phyloP scores from a whole-genome alignment of 2,329 filamentous ascomycete genomes.

The Pyrenophora tritici-repentis region DNA sequence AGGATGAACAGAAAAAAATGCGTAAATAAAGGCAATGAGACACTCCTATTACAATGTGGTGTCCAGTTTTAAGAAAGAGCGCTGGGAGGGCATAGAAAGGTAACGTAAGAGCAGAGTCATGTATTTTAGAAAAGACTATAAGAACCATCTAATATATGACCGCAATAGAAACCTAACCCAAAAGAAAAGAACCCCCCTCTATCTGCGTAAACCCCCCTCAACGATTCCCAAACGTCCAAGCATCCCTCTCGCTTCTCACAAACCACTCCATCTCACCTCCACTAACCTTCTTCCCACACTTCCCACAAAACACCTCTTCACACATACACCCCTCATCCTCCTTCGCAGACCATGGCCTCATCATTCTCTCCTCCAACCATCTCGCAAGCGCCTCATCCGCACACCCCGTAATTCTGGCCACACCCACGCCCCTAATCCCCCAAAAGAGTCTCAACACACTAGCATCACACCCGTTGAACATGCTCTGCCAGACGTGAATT shows the following conservation, averaged over 20 bases:
- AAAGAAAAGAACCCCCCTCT: too few relatives aligned
- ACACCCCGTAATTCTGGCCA: slow-evolving; percentile 51
- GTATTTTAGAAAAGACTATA: too few relatives aligned
- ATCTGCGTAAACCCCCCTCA: not conserved
- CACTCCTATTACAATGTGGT: too few relatives aligned
- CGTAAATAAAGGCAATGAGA: too few relatives aligned
- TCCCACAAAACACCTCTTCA: slow-evolving; percentile 30
- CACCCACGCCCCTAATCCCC: slow-evolving; percentile 52
- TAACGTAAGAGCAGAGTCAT: too few relatives aligned
- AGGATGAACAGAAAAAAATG: too few relatives aligned
- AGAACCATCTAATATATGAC: too few relatives aligned
- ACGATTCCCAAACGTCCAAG: slow-evolving; percentile 30
- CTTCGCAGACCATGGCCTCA: slow-evolving; percentile 38
- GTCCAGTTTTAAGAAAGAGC: too few relatives aligned
- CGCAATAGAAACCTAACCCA: too few relatives aligned
- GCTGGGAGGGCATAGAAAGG: too few relatives aligned
- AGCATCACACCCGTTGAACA: slow-evolving; percentile 48
- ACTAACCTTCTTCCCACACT: slow-evolving; percentile 20
- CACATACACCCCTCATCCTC: slow-evolving; percentile 30
- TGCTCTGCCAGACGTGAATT: slow-evolving; percentile 55
- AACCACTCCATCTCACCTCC: slow-evolving; percentile 20
- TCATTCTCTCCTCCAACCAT: slow-evolving; percentile 54
- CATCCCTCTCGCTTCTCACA: slow-evolving; percentile 17
- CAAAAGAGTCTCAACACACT: slow-evolving; percentile 52
- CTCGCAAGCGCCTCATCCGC: slow-evolving; percentile 49